Percentiles rank a stretch among this genome's conserved stretches.
Conservation (phyloP, 2,329 filamentous ascomycete genomes). For the Zasmidium angulare region DNA sequence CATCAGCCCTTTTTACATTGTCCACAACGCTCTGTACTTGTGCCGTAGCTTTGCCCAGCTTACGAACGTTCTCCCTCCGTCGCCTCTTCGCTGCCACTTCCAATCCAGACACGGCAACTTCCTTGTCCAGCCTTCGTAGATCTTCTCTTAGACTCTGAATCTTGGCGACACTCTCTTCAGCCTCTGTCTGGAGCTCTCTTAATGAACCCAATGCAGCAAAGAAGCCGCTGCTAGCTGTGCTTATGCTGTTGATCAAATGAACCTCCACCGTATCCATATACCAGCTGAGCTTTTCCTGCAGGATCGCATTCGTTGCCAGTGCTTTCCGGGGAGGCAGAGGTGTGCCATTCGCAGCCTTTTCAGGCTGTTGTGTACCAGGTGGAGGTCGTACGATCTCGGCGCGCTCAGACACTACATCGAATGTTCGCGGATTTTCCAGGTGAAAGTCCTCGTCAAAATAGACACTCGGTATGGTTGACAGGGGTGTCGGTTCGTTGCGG, state of each 20-base stretch:
- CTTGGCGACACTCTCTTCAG: constrained; percentile 82
- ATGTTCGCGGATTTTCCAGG: constrained; percentile 91
- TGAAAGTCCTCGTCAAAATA: constrained; percentile 97
- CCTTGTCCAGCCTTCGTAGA: constrained; percentile 75
- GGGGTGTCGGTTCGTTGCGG: constrained; percentile 72
- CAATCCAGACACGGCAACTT: constrained; percentile 81
- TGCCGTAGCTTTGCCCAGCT: constrained; percentile 76
- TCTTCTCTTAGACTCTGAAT: constrained; percentile 82
- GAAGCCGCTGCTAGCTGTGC: constrained; percentile 91
- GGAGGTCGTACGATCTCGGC: constrained; percentile 86
- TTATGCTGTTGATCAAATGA: constrained; percentile 94
- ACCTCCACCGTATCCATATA: constrained; percentile 99
- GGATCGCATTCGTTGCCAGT: constrained; percentile 90
- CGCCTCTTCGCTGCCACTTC: constrained; percentile 82
- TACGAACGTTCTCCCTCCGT: constrained; percentile 78
- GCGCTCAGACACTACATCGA: constrained; percentile 93
- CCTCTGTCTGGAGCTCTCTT: constrained; percentile 86
- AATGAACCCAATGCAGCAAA: constrained; percentile 91
- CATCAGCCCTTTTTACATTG: constrained; percentile 73
- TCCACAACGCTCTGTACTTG: constrained; percentile 80
- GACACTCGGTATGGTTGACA: constrained; percentile 87
- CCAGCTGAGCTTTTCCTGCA: constrained; percentile 98
- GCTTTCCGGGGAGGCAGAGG: constrained; percentile 67
- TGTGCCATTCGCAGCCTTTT: constrained; percentile 58
- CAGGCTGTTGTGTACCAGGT: constrained; percentile 44